These are phyloP conservation scores for Sarocladium kiliense DNA, from an alignment of 2,329 filamentous ascomycete genomes.

Conservation along the genomic window DNA sequence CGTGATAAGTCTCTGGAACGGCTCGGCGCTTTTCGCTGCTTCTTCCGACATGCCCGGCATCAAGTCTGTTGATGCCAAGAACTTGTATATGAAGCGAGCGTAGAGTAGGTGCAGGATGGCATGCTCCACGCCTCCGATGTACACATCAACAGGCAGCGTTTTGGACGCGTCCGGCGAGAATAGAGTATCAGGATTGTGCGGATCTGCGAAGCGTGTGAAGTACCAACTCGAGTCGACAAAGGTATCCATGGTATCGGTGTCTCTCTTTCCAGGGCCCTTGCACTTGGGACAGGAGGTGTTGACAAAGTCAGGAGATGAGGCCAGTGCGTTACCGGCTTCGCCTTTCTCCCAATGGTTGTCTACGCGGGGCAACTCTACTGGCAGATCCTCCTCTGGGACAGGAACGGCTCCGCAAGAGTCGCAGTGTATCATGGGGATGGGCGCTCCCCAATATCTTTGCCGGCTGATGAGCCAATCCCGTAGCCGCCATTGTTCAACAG, in stretches of 20 bases:
- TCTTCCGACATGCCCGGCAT: conserved; percentile 32
- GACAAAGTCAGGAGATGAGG: conserved; percentile 66
- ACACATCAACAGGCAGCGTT: conserved; percentile 74
- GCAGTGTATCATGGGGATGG: conserved; percentile 86
- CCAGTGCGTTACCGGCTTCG: conserved; percentile 72
- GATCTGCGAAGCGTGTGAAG: conserved; percentile 73
- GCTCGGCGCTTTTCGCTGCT: conserved; percentile 50
- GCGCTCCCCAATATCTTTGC: conserved; percentile 89
- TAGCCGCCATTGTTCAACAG: conserved; percentile 71
- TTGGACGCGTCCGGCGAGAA: conserved; percentile 57
- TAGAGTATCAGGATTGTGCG: conserved; percentile 55
- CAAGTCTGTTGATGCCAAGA: conserved; percentile 56
- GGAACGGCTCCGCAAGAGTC: conserved; percentile 69
- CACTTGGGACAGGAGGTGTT: conserved; percentile 74
- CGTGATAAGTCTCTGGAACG: conserved; percentile 76
- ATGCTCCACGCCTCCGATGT: conserved; percentile 85
- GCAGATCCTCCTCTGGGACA: conserved; percentile 70
- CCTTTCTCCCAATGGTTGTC: conserved; percentile 63
- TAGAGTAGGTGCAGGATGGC: conserved; percentile 88
- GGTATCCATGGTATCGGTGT: conserved; percentile 94
- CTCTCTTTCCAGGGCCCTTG: conserved; percentile 62
- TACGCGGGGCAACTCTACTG: conserved; percentile 68
- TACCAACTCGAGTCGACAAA: conserved; percentile 97
- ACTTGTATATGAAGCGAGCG: conserved; percentile 86
- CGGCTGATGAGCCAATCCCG: conserved; percentile 88